Percentiles rank a stretch among this genome's conserved stretches.
phyloP scores from a whole-genome alignment of 140 eudicot genomes.

The Stevia rebaudiana region DNA sequence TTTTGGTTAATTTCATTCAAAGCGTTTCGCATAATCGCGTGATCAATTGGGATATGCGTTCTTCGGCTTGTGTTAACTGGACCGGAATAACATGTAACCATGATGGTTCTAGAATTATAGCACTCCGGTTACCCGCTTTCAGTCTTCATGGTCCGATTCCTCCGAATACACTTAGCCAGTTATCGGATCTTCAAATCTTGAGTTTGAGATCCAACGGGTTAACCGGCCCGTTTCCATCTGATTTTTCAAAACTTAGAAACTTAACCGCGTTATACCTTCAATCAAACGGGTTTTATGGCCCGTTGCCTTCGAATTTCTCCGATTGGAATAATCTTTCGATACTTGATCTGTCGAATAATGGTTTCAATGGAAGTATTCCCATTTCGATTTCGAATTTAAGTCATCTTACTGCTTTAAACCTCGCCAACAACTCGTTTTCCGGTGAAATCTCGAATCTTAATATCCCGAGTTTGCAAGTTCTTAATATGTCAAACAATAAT shows the following conservation, averaged over 20 bases:
- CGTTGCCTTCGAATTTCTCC: slow-evolving; percentile 58
- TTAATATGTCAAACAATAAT: slow-evolving; percentile 72
- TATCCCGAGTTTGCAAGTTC: slow-evolving; percentile 49
- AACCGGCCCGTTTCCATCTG: slow-evolving; percentile 75
- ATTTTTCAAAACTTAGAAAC: slow-evolving; percentile 55
- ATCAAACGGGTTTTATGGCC: slow-evolving; percentile 59
- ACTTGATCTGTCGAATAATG: slow-evolving; percentile 61
- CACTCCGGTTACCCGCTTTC: slow-evolving; percentile 67
- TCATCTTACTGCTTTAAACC: slow-evolving; percentile 60
- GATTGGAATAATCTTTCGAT: slow-evolving; percentile 63
- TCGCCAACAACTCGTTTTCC: slow-evolving; percentile 78
- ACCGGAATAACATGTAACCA: slow-evolving; percentile 79
- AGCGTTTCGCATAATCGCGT: slow-evolving; percentile 40
- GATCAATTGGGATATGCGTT: slow-evolving; percentile 61
- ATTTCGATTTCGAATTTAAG: slow-evolving; percentile 58
- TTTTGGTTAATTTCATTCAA: slow-evolving; percentile 57
- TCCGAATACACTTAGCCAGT: slow-evolving; percentile 53
- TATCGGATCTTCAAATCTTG: slow-evolving; percentile 64
- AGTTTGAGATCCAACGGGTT: slow-evolving; percentile 65
- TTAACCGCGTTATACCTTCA: slow-evolving; percentile 66
- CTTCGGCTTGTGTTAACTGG: slow-evolving; percentile 76
- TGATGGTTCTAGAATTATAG: slow-evolving; percentile 58
- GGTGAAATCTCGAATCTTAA: slow-evolving; percentile 70
- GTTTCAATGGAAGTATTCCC: slow-evolving; percentile 64
- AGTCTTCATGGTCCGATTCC: slow-evolving; percentile 71